Evolutionary conservation across 805 yeast genomes (phyloP).

Genomic region (Grigorovia jiainica): DNA sequence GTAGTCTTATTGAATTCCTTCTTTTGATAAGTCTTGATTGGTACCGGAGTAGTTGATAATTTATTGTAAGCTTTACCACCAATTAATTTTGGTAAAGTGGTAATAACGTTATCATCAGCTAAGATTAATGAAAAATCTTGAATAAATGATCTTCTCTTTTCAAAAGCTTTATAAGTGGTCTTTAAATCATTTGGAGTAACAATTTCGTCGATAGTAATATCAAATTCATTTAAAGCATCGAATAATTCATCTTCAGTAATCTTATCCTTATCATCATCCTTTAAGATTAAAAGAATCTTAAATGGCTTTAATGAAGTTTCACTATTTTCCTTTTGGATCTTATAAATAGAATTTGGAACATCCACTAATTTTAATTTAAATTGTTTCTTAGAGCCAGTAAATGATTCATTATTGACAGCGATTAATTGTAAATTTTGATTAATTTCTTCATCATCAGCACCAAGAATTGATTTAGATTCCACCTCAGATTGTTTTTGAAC

Average conservation of each 20-base stretch:
- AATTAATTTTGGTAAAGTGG: conserved; percentile 70
- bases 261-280: conserved; percentile 31
- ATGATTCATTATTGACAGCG: conserved; percentile 55
- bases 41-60: conserved; percentile 55
- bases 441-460: conserved; percentile 50
- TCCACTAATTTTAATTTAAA: conserved; percentile 46
- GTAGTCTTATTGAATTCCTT: conserved; percentile 37
- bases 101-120: conserved; percentile 74
- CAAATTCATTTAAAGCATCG: conserved; percentile 49
- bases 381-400: conserved; percentile 41
- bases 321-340: conserved; percentile 23
- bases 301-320: conserved; percentile 28
- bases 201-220: conserved; percentile 35
- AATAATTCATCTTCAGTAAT: conserved; percentile 42
- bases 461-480: conserved; percentile 26
- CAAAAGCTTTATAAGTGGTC: conserved; percentile 80
- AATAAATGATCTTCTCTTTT: conserved; percentile 69
- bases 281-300: conserved; percentile 31
- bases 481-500: conserved; percentile 26
- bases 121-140: conserved; percentile 66
- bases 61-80: conserved; percentile 80
- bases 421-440: conserved; percentile 44
- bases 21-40: conserved; percentile 39
- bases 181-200: conserved; percentile 68
- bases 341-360: conserved; percentile 28